Evolutionary conservation across 345 rosid genomes (phyloP).

Genomic region (Laguncularia racemosa): DNA sequence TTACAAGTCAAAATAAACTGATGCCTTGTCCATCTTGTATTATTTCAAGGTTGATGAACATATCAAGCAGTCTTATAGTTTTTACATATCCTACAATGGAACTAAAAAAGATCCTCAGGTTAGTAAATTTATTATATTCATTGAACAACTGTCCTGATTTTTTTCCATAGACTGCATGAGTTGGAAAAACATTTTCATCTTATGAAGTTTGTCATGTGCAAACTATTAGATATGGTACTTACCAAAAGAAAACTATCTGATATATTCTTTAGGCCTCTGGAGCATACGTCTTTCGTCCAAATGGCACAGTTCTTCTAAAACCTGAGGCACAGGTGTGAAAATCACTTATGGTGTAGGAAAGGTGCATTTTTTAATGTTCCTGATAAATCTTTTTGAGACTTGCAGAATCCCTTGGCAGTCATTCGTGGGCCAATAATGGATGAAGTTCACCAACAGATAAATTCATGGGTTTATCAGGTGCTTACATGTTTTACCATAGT

Average conservation of each 20-base stretch:
- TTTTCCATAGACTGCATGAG: no score
- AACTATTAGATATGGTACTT: no score
- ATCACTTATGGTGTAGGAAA: background rate
- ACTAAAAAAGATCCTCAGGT: constrained; percentile 74
- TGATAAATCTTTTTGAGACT: constrained; percentile 5
- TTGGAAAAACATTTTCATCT: background rate
- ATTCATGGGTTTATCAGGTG: constrained; percentile 90
- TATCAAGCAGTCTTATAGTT: constrained; percentile 63
- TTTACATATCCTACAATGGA: constrained; percentile 64
- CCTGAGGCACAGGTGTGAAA: constrained; percentile 54
- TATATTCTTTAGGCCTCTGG: constrained; percentile 57
- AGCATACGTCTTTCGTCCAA: constrained; percentile 94
- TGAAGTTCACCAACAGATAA: constrained; percentile 81
- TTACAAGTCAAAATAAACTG: background rate
- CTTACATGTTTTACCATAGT: background rate
- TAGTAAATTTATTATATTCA: constrained; percentile 7
- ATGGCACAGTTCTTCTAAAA: constrained; percentile 53
- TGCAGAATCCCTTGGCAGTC: constrained; percentile 63
- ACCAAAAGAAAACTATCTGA: no score
- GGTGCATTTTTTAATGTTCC: background rate
- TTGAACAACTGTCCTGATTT: background rate
- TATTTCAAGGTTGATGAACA: constrained; percentile 51
- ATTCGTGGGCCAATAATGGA: constrained; percentile 66
- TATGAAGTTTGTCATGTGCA: constrained; percentile 2
- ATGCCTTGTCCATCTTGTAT: constrained; percentile 17